These are phyloP conservation scores for Neonectria coccinea DNA, from an alignment of 2,329 filamentous ascomycete genomes.

Conservation along the genomic window DNA sequence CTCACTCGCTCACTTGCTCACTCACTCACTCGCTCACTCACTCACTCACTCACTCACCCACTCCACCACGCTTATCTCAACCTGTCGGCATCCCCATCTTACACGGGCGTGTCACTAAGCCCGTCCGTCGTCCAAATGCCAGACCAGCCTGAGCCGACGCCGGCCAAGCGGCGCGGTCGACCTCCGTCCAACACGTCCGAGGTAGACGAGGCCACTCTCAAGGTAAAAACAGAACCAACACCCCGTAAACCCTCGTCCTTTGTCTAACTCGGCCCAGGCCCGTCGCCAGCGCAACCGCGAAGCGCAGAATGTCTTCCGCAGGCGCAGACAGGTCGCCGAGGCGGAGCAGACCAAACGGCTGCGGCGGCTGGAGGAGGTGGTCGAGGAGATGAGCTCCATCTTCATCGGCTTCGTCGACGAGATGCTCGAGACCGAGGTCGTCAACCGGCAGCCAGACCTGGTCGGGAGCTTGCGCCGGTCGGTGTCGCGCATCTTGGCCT, in stretches of 20 bases:
- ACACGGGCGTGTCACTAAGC: neutral
- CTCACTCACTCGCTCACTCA: neutral
- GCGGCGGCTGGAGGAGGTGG: conserved; percentile 42
- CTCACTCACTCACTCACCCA: neutral
- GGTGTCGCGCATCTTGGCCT: conserved; percentile 39
- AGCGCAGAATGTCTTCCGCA: conserved; percentile 47
- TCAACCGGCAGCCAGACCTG: conserved; percentile 35
- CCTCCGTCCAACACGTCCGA: conserved; percentile 34
- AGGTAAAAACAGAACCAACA: conserved; percentile 27
- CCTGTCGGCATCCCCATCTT: neutral
- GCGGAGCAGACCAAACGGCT: conserved; percentile 43
- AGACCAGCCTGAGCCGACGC: neutral
- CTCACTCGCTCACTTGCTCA: neutral
- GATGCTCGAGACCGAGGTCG: conserved; percentile 42
- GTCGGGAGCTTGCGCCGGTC: conserved; percentile 36
- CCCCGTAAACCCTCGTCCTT: neutral
- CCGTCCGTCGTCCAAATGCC: conserved; percentile 8
- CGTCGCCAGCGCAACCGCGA: conserved; percentile 47
- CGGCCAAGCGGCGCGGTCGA: conserved; percentile 39
- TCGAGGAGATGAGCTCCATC: conserved; percentile 48
- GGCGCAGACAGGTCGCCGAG: conserved; percentile 45
- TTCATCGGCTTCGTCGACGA: conserved; percentile 47
- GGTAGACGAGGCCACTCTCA: conserved; percentile 42
- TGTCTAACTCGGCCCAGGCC: conserved; percentile 31
- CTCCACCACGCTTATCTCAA: conserved; percentile 1